Percentiles rank a stretch among this genome's conserved stretches.
These are phyloP conservation scores for Globisporangium solare DNA, from an alignment of 352 stramenopile species.

Conservation along the genomic window DNA sequence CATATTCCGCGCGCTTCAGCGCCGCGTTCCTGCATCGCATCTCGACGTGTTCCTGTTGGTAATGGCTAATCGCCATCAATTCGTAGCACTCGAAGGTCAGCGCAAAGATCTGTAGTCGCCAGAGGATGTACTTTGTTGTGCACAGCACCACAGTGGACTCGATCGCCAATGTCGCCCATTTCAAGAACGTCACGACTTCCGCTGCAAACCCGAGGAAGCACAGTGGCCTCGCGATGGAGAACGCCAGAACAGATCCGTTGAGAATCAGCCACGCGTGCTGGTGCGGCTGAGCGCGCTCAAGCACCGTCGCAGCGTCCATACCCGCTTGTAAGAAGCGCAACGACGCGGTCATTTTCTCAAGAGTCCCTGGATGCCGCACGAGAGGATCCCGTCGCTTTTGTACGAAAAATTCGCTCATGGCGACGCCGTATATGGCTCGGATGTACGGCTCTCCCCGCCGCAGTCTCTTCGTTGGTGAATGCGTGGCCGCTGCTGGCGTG, in stretches of 20 bases:
- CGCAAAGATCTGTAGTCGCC: constrained; percentile 53
- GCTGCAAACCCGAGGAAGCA: constrained; percentile 37
- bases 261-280: constrained; percentile 54
- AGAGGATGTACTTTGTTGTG: constrained; percentile 62
- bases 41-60: constrained; percentile 10
- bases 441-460: constrained; percentile 29
- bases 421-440: constrained; percentile 36
- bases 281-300: constrained; percentile 27
- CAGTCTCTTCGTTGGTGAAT: background rate
- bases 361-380: constrained; percentile 38
- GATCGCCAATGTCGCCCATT: constrained; percentile 53
- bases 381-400: constrained; percentile 29
- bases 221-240: constrained; percentile 44
- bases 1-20: constrained; percentile 37
- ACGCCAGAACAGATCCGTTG: constrained; percentile 62
- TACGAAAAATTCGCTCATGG: constrained; percentile 35
- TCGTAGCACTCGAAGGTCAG: constrained; percentile 59
- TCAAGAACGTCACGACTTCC: constrained; percentile 57
- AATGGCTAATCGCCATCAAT: constrained; percentile 33
- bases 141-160: constrained; percentile 49
- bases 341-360: constrained; percentile 40
- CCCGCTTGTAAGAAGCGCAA: constrained; percentile 32
- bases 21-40: constrained; percentile 29
- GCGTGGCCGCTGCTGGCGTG: background rate
- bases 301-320: constrained; percentile 34